phyloP scores from a whole-genome alignment of 495 filamentous ascomycete genomes.

The Neurospora sp. region DNA sequence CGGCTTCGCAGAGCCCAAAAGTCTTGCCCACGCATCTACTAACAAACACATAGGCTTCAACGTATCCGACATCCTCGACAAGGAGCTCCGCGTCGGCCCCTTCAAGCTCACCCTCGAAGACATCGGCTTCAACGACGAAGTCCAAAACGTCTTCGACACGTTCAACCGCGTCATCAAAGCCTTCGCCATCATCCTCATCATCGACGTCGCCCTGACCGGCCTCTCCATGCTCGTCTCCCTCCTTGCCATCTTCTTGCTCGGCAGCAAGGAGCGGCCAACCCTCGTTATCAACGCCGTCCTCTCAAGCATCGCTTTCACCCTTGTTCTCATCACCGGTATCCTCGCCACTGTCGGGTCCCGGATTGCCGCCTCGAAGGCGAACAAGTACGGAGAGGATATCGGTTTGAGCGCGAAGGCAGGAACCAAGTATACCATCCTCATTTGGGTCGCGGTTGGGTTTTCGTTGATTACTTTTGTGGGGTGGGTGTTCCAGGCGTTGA shows the following conservation, averaged over 20 bases:
- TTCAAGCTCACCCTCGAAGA: conserved; percentile 40
- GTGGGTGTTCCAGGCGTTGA: conserved; percentile 30
- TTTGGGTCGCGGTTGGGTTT: conserved; percentile 54
- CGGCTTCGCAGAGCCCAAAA: not conserved
- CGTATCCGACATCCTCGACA: conserved; percentile 43
- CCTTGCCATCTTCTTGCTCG: conserved; percentile 28
- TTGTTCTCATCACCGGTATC: conserved; percentile 10
- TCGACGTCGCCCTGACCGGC: conserved; percentile 48
- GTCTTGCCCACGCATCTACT: not conserved
- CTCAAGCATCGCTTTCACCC: conserved; percentile 13
- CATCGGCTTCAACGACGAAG: conserved; percentile 51
- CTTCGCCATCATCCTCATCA: conserved; percentile 55
- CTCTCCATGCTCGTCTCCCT: conserved; percentile 43
- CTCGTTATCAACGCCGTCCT: conserved; percentile 14
- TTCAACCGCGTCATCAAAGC: conserved; percentile 39
- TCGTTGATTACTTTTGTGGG: conserved; percentile 47
- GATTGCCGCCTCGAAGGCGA: conserved; percentile 22
- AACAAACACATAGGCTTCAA: conserved; percentile 39
- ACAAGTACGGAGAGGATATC: conserved; percentile 18
- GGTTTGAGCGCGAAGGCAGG: conserved; percentile 26
- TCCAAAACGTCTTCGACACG: conserved; percentile 50
- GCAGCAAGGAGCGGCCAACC: conserved; percentile 11
- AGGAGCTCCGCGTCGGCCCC: conserved; percentile 40
- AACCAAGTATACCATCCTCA: conserved; percentile 33
- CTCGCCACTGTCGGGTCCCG: conserved; percentile 21